Conservation (phyloP, 345 rosid species). For the Gynandropsis gynandra region DNA sequence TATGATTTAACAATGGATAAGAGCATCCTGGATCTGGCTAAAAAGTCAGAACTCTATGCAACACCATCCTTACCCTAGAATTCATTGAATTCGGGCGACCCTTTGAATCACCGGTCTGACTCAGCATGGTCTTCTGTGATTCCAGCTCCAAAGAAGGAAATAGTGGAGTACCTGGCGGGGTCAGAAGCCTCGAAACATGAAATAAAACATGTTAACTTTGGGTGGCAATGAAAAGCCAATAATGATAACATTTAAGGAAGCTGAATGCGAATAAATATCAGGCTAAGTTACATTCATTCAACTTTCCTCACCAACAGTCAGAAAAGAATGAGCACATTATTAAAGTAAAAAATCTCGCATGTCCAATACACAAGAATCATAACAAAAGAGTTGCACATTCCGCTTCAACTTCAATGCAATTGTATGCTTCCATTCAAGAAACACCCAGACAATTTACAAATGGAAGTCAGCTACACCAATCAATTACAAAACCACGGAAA, state of each 20-base stretch:
- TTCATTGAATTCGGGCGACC: constrained; percentile 49
- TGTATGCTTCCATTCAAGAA: background rate
- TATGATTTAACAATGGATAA: too few relatives aligned
- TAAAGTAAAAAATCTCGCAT: background rate
- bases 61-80: constrained; percentile 62
- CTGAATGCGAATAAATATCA: background rate
- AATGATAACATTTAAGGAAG: background rate
- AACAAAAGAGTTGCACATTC: constrained; percentile 2
- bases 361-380: background rate
- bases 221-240: background rate
- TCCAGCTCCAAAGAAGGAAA: constrained; percentile 97
- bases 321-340: background rate
- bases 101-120: constrained; percentile 62
- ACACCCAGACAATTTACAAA: constrained; percentile 2
- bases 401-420: too few relatives aligned
- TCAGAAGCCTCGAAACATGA: constrained; percentile 65
- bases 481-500: constrained; percentile 2
- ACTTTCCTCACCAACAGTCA: constrained; percentile 10
- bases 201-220: constrained; percentile 3
- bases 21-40: background rate
- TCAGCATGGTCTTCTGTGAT: constrained; percentile 65
- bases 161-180: constrained; percentile 97
- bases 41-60: constrained; percentile 11
- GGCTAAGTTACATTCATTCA: background rate
- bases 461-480: background rate